phyloP scores from a whole-genome alignment of 2,329 filamentous ascomycete species.

The Aspergillus calidoustus region DNA sequence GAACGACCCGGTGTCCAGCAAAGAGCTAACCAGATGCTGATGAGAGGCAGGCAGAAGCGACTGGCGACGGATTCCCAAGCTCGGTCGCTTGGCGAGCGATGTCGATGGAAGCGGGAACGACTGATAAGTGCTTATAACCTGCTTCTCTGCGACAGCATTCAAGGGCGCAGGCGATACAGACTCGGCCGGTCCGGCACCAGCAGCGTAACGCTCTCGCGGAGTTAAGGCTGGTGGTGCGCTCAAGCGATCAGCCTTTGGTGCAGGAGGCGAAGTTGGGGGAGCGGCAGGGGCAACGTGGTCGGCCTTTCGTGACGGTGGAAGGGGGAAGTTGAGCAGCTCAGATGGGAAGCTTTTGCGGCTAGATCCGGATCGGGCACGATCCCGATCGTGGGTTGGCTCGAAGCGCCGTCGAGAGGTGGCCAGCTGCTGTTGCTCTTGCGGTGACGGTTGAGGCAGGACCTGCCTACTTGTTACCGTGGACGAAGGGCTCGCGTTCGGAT shows the following conservation, averaged over 20 bases:
- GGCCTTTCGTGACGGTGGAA: conserved; percentile 28
- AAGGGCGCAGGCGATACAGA: conserved; percentile 32
- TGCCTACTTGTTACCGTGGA: not conserved
- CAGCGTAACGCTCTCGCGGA: conserved; percentile 19
- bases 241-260: conserved; percentile 12
- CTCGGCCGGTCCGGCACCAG: conserved; percentile 25
- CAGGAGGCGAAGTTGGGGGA: conserved; percentile 20
- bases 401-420: not conserved
- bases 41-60: conserved; percentile 46
- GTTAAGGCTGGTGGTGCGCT: conserved; percentile 27
- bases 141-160: conserved; percentile 34
- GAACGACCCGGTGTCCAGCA: conserved; percentile 36
- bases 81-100: conserved; percentile 36
- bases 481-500: conserved; percentile 6
- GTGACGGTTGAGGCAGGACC: not conserved
- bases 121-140: conserved; percentile 21
- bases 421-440: not conserved
- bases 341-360: conserved; percentile 21
- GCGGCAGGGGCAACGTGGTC: conserved; percentile 27
- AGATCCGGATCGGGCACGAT: conserved; percentile 20
- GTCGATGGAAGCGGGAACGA: conserved; percentile 20
- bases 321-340: conserved; percentile 28
- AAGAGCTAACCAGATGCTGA: conserved; percentile 42
- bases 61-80: conserved; percentile 42
- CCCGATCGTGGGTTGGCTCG: conserved; percentile 12